Conservation (phyloP, 306 rosid species). For the Rosa lucieae region DNA sequence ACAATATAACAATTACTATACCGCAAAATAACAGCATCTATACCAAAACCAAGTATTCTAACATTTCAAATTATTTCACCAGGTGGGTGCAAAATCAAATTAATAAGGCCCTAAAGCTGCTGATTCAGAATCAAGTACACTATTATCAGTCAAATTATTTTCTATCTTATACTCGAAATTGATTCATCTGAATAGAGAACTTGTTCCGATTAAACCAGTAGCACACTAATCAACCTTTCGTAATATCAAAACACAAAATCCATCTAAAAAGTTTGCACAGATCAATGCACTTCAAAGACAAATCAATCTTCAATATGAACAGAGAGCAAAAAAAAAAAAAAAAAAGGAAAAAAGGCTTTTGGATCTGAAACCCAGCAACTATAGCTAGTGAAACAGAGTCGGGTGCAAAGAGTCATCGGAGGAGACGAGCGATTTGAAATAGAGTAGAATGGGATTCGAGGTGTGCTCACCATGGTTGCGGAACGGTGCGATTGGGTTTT, state of each 20-base stretch:
- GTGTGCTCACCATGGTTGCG: constrained; percentile 36
- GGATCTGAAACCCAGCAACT: neutral
- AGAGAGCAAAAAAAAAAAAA: neutral
- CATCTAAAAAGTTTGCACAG: no score
- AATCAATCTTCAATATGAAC: neutral
- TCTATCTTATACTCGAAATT: neutral
- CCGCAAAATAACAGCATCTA: neutral
- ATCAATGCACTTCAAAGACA: neutral
- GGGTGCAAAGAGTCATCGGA: neutral
- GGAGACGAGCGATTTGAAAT: neutral
- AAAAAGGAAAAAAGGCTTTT: neutral
- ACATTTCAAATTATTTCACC: neutral
- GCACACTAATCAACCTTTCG: neutral
- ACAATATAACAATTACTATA: neutral
- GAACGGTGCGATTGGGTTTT: constrained; percentile 1
- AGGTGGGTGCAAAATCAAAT: no score
- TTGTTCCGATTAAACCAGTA: neutral
- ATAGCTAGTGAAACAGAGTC: neutral
- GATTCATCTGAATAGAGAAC: neutral
- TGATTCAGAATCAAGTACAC: neutral
- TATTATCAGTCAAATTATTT: neutral
- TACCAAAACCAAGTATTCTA: neutral
- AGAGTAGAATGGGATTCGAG: neutral
- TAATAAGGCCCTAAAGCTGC: neutral
- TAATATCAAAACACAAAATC: neutral